Conservation (phyloP, 352 stramenopile genomes). For the Phytophthora macrochlamydospora region DNA sequence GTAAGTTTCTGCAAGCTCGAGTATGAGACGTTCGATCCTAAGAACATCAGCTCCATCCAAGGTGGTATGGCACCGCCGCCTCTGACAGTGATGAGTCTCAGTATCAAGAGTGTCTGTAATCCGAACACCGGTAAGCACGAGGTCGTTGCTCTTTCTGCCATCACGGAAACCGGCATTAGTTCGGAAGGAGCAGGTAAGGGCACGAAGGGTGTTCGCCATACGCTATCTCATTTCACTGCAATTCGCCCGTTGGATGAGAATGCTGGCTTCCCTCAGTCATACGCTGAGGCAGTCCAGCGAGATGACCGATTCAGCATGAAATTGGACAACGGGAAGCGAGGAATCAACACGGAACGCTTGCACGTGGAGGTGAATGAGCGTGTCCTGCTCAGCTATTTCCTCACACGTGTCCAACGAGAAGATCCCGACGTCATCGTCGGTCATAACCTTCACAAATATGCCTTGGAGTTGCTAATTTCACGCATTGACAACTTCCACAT, state of each 20-base stretch:
- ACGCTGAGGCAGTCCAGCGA: conserved; percentile 49
- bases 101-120: conserved; percentile 98
- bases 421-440: conserved; percentile 99
- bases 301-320: conserved; percentile 72
- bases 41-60: conserved; percentile 87
- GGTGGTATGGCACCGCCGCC: conserved; percentile 83
- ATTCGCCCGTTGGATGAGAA: conserved; percentile 81
- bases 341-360: conserved; percentile 59
- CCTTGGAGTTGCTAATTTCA: conserved; percentile 97
- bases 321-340: conserved; percentile 32
- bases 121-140: conserved; percentile 96
- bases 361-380: conserved; percentile 84
- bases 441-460: conserved; percentile 99
- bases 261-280: conserved; percentile 61
- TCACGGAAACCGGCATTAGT: conserved; percentile 80
- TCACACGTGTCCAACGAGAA: conserved; percentile 93
- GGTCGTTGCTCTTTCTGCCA: conserved; percentile 88
- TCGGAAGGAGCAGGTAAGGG: conserved; percentile 56
- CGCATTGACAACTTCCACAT: conserved; percentile 94
- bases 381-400: conserved; percentile 86
- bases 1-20: conserved; percentile 95
- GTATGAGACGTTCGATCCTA: conserved; percentile 92
- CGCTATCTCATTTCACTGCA: conserved; percentile 79
- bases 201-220: conserved; percentile 36
- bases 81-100: conserved; percentile 96